These are phyloP conservation scores for Limnanthes douglasii DNA, from an alignment of 345 rosid species.

Conservation along the genomic window DNA sequence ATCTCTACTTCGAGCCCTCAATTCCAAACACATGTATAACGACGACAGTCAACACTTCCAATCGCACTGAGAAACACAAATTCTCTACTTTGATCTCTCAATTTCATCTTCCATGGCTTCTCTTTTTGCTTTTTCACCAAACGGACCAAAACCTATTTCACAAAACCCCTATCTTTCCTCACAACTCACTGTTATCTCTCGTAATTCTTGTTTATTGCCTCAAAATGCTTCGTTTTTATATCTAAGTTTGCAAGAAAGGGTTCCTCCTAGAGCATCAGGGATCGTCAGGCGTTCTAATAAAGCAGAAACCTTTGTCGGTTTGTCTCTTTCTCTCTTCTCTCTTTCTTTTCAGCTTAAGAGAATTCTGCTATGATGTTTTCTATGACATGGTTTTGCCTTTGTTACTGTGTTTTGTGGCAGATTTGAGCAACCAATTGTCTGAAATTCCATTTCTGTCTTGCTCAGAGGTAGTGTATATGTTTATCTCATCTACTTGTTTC, in stretches of 20 bases:
- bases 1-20: too few species aligned
- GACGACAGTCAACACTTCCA: too few species aligned
- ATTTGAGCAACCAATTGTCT: constrained; percentile 16
- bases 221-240: constrained; percentile 7
- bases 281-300: constrained; percentile 12
- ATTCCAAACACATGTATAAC: too few species aligned
- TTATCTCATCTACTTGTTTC: background rate
- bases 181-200: constrained; percentile 2
- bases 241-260: constrained; percentile 1
- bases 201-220: background rate
- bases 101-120: too few species aligned
- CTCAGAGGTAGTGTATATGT: constrained; percentile 32
- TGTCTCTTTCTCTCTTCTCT: too few species aligned
- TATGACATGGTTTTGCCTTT: background rate
- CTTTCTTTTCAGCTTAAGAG: background rate
- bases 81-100: too few species aligned
- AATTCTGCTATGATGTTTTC: background rate
- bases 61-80: too few species aligned
- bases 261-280: constrained; percentile 4
- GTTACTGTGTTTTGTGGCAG: constrained; percentile 12
- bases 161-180: constrained; percentile 7
- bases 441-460: constrained; percentile 45
- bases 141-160: too few species aligned
- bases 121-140: too few species aligned
- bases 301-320: constrained; percentile 18